Evolutionary conservation across 495 filamentous ascomycete genomes (phyloP), one percentile per base, ranked within the genome.

Genomic region (Cercophora scortea): DNA sequence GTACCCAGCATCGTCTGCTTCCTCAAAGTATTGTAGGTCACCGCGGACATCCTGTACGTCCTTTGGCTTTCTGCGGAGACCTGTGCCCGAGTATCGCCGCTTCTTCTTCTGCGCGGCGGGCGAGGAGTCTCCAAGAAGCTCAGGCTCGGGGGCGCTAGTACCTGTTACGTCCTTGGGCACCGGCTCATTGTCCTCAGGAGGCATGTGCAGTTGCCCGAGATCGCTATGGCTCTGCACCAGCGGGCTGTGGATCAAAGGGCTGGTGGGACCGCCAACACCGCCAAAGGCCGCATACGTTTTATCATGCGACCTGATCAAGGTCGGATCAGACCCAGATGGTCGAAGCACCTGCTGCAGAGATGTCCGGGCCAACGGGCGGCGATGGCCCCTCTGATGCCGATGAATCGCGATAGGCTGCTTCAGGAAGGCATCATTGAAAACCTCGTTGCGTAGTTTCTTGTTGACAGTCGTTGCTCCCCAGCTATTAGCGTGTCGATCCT

Each of bases 401-500:
- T 77, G 74, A 44, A 80, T 72, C 4, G 73, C 70, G 49, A 95
- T 85, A 3, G 86, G 81, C 48, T 90, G 85, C 33, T 89, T 89
- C 40, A 87, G 77, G 67, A 98, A 98, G 0, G 95, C 93, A 63
- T 97, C 93, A 50, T 90, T 84, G 49, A 98, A 83, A 16, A 98
- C 92, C 63, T 96, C 87, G 60, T 95, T 90, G 44, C 90, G 83
- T 16, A 98, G 71, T 54, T 83, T 83, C 51, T 83, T 85, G 62
- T 98, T 98, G 17, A 97, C 87, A 16, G 83, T 92, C 3, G 93
- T 98, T n/a, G 90, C 89, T 11, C 93, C 93, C 94, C 90, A 96
- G 65, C 88, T 92, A 51, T 82, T 79, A n/a, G 76, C 73, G 56
- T 75, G 74, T 13, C 73, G 72, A 10, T 76, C 71, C n/a, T 70